These are phyloP conservation scores for Triticum aestivum DNA, from an alignment of 176 grass and related monocot species.

Conservation along the genomic window IWGSC_CS_RefSeq_v2.1 NC_057807.1:254631296-254631795, in stretches of 20 bases:
- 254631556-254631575: neutral
- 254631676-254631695: neutral
- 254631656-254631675: neutral
- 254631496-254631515: neutral
- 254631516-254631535: neutral
- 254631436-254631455: neutral
- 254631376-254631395: neutral
- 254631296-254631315: neutral
- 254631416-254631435: neutral
- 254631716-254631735: conserved; percentile 2
- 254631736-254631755: neutral
- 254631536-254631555: neutral
- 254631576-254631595: neutral
- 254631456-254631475: neutral
- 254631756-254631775: neutral
- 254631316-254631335: neutral
- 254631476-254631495: neutral
- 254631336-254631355: neutral
- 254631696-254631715: neutral
- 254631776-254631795: neutral
- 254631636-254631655: neutral
- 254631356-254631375: neutral
- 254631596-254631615: neutral
- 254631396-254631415: neutral
- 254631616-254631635: neutral